Conservation (phyloP, 208 protist species). For the Trypanosoma platydactyli region DNA sequence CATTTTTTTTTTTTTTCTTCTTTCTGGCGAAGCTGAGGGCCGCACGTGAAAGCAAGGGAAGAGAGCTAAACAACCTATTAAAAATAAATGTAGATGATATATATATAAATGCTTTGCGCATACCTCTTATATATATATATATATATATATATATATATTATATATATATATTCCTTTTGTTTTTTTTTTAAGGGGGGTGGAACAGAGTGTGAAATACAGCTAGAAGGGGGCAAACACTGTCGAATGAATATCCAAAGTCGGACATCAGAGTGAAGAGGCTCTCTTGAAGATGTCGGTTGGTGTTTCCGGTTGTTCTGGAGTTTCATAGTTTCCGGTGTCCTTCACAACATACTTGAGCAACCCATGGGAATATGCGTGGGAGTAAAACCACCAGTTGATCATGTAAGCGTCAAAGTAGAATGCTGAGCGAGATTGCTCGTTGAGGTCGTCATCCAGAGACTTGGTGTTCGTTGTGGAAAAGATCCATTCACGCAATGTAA, state of each 20-base stretch:
- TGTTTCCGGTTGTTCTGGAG: slow-evolving; percentile 34
- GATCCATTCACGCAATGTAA: slow-evolving; percentile 61
- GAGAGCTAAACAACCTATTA: no score
- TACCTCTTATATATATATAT: no score
- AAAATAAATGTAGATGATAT: no score
- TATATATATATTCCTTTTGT: not conserved
- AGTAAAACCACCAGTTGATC: slow-evolving; percentile 76
- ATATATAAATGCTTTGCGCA: no score
- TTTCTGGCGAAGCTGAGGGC: no score
- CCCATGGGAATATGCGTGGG: slow-evolving; percentile 69
- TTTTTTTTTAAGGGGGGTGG: not conserved
- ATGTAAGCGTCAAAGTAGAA: slow-evolving; percentile 64
- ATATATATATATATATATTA: not conserved
- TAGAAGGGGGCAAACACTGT: not conserved
- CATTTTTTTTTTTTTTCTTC: no score
- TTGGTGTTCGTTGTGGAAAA: slow-evolving; percentile 46
- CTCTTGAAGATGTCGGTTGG: slow-evolving; percentile 52
- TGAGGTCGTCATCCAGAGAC: slow-evolving; percentile 55
- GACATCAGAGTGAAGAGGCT: slow-evolving; percentile 45
- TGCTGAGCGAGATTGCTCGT: slow-evolving; percentile 31
- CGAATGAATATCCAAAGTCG: not conserved
- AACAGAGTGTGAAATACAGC: no score
- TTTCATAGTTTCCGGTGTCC: slow-evolving; percentile 40
- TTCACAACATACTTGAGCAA: slow-evolving; percentile 71
- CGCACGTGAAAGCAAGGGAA: no score